Percentiles rank a stretch among this genome's conserved stretches.
Evolutionary conservation across 1,284 basidiomycete species (phyloP).

Genomic region (Phellopilus nigrolimitatus): DNA sequence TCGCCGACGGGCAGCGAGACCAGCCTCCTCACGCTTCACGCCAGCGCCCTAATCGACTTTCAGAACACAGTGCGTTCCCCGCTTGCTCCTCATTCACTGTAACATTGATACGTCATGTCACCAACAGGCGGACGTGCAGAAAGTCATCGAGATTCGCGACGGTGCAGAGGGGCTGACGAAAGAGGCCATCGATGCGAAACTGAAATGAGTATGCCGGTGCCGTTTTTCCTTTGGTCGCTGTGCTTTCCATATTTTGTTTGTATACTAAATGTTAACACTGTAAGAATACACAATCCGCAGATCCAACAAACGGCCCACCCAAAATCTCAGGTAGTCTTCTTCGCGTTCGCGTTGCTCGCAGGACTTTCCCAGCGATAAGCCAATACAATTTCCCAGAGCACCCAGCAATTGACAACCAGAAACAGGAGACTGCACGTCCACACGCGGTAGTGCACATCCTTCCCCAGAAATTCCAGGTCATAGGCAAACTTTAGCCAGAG

Average conservation of each 20-base stretch:
- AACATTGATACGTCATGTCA: constrained; percentile 22
- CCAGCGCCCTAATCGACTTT: constrained; percentile 77
- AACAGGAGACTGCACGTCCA: constrained; percentile 80
- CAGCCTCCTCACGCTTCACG: constrained; percentile 76
- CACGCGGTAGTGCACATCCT: constrained; percentile 64
- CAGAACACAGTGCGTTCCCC: constrained; percentile 57
- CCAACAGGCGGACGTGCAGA: constrained; percentile 63
- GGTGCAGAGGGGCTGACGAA: constrained; percentile 78
- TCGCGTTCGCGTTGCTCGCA: neutral
- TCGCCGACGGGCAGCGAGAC: constrained; percentile 72
- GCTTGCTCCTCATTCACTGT: constrained; percentile 9
- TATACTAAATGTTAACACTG: constrained; percentile 12
- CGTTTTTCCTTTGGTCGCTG: neutral
- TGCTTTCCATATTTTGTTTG: neutral
- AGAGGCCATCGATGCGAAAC: constrained; percentile 58
- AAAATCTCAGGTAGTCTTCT: constrained; percentile 1
- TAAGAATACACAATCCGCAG: constrained; percentile 4
- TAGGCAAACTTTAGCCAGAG: constrained; percentile 87
- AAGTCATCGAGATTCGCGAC: constrained; percentile 77
- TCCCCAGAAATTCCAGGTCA: constrained; percentile 81
- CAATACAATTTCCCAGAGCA: constrained; percentile 60
- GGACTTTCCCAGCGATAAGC: constrained; percentile 33
- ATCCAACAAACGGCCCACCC: neutral
- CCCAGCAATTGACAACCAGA: constrained; percentile 71
- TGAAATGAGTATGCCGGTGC: constrained; percentile 27